Evolutionary conservation across 768 basidiomycete species (phyloP).

Genomic region (Pisolithus microcarpus): DNA sequence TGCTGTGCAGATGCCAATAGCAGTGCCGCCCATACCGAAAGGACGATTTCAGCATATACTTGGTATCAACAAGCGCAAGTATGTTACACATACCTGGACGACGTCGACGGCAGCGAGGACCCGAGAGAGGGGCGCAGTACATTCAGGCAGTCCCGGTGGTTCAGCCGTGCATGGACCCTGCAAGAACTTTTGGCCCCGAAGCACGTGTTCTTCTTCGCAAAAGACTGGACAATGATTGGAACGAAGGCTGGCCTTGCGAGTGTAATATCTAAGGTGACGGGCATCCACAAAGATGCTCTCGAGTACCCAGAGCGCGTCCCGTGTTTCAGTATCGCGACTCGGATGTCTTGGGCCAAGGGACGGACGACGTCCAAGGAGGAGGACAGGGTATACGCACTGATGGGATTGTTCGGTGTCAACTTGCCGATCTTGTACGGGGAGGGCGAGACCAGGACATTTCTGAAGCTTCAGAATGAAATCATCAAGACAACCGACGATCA

Average conservation of each 20-base stretch:
- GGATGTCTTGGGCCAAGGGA: constrained; percentile 10
- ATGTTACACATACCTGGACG: constrained; percentile 10
- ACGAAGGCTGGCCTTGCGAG: constrained; percentile 5
- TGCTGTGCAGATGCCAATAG: constrained; percentile 12
- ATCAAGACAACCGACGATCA: constrained; percentile 6
- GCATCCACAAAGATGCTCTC: constrained; percentile 2
- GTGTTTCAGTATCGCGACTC: constrained; percentile 1
- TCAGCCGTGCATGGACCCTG: constrained; percentile 1
- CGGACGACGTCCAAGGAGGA: constrained; percentile 11
- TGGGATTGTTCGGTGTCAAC: constrained; percentile 9
- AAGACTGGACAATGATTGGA: constrained; percentile 8
- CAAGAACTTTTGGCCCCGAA: constrained; percentile 10
- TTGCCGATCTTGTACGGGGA: constrained; percentile 15
- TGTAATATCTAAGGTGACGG: background rate
- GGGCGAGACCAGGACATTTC: constrained; percentile 12
- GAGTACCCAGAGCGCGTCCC: background rate
- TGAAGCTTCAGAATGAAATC: constrained; percentile 8
- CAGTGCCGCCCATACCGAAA: constrained; percentile 10
- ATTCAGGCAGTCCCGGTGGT: constrained; percentile 9
- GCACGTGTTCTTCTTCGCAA: constrained; percentile 7
- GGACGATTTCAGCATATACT: constrained; percentile 10
- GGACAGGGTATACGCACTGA: constrained; percentile 12
- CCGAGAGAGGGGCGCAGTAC: background rate
- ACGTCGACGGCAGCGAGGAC: constrained; percentile 1
- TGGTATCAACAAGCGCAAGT: constrained; percentile 13